Evolutionary conservation across 2,329 filamentous ascomycete genomes (phyloP).

Genomic region (Colletotrichum godetiae): DNA sequence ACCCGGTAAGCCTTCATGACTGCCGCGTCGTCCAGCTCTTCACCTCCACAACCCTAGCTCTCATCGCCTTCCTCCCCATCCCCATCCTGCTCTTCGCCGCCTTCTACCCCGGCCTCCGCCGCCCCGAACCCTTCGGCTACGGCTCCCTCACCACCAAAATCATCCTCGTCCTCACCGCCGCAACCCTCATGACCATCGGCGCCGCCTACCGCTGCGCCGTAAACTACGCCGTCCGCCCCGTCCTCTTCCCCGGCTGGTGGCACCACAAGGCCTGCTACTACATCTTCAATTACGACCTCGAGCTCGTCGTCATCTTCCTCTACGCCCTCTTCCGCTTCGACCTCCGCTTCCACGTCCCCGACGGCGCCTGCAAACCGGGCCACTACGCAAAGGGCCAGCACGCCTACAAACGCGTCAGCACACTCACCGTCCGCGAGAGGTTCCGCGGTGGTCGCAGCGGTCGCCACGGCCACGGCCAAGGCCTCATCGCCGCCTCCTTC

Average conservation of each 20-base stretch:
- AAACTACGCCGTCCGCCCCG: conserved; percentile 62
- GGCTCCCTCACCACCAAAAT: conserved; percentile 77
- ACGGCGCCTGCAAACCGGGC: conserved; percentile 72
- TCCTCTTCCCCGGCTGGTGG: conserved; percentile 71
- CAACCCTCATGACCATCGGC: conserved; percentile 72
- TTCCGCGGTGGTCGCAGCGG: not conserved
- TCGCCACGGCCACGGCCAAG: not conserved
- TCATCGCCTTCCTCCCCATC: conserved; percentile 72
- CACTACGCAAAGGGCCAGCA: conserved; percentile 51
- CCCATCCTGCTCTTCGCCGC: conserved; percentile 61
- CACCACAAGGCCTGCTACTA: conserved; percentile 81
- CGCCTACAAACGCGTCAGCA: conserved; percentile 30
- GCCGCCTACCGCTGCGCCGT: conserved; percentile 76
- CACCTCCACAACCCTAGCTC: conserved; percentile 71
- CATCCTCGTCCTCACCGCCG: conserved; percentile 68
- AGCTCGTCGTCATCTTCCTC: conserved; percentile 75
- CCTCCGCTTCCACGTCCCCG: conserved; percentile 70
- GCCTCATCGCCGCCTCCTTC: not conserved
- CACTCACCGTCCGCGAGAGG: conserved; percentile 8
- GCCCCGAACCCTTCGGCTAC: conserved; percentile 64
- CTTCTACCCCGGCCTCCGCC: conserved; percentile 48
- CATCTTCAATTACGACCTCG: conserved; percentile 80
- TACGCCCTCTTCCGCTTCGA: conserved; percentile 79
- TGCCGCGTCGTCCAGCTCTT: conserved; percentile 75
- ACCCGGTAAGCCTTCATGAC: conserved; percentile 56